phyloP scores from a whole-genome alignment of 441 rosid species.

The Pelargonium fulgidum region DNA sequence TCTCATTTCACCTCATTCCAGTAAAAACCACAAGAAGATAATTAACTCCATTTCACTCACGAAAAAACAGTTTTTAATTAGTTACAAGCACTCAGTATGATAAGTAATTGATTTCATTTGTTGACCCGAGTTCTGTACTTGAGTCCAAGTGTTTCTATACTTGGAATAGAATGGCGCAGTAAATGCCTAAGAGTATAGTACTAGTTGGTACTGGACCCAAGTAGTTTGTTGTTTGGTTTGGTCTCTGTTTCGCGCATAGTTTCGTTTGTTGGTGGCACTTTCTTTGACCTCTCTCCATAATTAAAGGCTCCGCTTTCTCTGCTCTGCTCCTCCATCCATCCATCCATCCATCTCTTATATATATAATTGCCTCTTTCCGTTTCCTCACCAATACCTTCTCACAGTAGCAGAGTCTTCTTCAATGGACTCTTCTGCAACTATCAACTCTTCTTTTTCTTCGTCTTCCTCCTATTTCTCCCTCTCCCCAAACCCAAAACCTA shows the following conservation, averaged over 20 bases:
- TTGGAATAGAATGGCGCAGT: no score
- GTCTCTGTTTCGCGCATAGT: neutral
- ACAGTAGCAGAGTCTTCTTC: neutral
- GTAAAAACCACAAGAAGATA: no score
- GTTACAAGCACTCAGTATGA: no score
- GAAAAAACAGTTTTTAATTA: no score
- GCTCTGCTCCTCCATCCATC: neutral
- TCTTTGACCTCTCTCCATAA: neutral
- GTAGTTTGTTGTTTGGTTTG: no score
- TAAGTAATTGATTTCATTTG: no score
- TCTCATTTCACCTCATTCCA: no score
- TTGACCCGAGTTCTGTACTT: no score
- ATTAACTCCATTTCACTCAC: no score
- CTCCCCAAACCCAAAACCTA: constrained; percentile 24
- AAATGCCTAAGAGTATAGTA: no score
- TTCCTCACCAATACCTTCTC: neutral
- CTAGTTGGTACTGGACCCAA: no score
- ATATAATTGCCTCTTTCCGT: neutral
- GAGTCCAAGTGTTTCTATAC: no score
- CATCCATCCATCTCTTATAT: neutral
- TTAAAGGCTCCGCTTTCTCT: neutral
- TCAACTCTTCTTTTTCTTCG: constrained; percentile 31
- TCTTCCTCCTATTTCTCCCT: constrained; percentile 21
- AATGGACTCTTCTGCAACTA: constrained; percentile 17
- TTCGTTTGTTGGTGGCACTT: neutral